These are phyloP conservation scores for Monosporascus sp. DNA, from an alignment of 2,329 filamentous ascomycete species.

Conservation along the genomic window DNA sequence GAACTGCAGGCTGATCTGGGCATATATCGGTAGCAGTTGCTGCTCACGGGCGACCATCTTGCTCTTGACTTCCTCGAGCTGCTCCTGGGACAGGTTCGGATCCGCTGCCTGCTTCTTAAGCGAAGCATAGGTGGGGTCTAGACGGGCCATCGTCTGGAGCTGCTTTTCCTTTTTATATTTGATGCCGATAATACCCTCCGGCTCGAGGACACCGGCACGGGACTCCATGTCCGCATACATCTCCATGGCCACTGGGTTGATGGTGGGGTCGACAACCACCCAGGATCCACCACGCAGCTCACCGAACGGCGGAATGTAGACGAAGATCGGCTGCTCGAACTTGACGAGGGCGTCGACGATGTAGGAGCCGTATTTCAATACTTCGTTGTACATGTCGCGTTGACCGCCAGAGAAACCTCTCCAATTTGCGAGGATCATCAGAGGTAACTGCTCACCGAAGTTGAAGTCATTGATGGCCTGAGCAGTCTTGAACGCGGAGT, in stretches of 20 bases:
- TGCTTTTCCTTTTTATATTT: constrained; percentile 98
- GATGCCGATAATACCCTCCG: constrained; percentile 97
- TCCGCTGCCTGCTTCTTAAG: constrained; percentile 75
- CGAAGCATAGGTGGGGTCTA: constrained; percentile 76
- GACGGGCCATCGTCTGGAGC: constrained; percentile 92
- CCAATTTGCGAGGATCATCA: constrained; percentile 99
- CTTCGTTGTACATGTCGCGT: constrained; percentile 99
- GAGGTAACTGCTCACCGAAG: constrained; percentile 91
- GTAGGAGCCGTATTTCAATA: constrained; percentile 98
- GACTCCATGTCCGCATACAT: constrained; percentile 98
- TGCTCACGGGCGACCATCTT: constrained; percentile 84
- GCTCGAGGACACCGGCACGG: constrained; percentile 94
- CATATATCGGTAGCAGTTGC: constrained; percentile 84
- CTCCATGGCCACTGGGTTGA: constrained; percentile 95
- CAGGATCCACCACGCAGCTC: constrained; percentile 98
- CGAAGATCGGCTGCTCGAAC: constrained; percentile 97
- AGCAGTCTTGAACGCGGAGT: constrained; percentile 99
- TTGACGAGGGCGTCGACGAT: constrained; percentile 98
- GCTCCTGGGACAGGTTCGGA: constrained; percentile 63
- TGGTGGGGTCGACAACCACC: constrained; percentile 98
- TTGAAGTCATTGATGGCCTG: constrained; percentile 99
- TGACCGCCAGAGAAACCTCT: constrained; percentile 99
- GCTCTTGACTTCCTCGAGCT: constrained; percentile 72
- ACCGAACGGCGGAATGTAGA: constrained; percentile 95
- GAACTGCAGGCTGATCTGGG: constrained; percentile 93